Evolutionary conservation across 179 eudicot genomes (phyloP).

Genomic region (Amaranthus tricolor): DNA sequence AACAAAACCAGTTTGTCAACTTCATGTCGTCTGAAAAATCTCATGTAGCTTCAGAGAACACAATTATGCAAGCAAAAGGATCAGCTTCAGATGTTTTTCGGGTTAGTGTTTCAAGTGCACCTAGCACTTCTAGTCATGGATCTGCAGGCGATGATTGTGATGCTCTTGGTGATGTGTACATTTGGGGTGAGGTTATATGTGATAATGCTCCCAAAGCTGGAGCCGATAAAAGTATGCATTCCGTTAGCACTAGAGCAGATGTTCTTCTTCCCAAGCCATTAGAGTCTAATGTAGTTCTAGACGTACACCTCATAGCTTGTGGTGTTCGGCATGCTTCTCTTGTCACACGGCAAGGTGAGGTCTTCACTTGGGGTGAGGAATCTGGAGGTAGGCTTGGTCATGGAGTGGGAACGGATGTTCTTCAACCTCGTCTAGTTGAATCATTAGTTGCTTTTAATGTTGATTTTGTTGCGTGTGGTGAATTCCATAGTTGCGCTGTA

Average conservation of each 20-base stretch:
- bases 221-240: slow-evolving; percentile 43
- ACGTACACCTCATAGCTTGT: slow-evolving; percentile 82
- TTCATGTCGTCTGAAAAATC: slow-evolving; percentile 46
- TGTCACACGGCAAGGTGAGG: slow-evolving; percentile 85
- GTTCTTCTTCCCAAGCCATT: slow-evolving; percentile 73
- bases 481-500: slow-evolving; percentile 88
- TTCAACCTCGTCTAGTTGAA: slow-evolving; percentile 68
- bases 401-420: slow-evolving; percentile 71
- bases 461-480: slow-evolving; percentile 92
- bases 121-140: slow-evolving; percentile 91
- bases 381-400: slow-evolving; percentile 95
- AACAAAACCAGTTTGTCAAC: slow-evolving; percentile 41
- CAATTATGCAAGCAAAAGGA: slow-evolving; percentile 79
- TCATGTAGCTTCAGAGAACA: slow-evolving; percentile 68
- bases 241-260: slow-evolving; percentile 51
- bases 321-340: slow-evolving; percentile 84
- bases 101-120: slow-evolving; percentile 89
- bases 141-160: slow-evolving; percentile 84
- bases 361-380: slow-evolving; percentile 94
- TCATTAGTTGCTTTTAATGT: slow-evolving; percentile 55
- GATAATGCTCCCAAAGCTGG: slow-evolving; percentile 54
- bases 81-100: slow-evolving; percentile 69
- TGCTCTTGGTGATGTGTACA: slow-evolving; percentile 84
- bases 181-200: slow-evolving; percentile 86
- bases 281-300: slow-evolving; percentile 75